Evolutionary conservation across 441 rosid species (phyloP).

Genomic region (Jatropha multifida): DNA sequence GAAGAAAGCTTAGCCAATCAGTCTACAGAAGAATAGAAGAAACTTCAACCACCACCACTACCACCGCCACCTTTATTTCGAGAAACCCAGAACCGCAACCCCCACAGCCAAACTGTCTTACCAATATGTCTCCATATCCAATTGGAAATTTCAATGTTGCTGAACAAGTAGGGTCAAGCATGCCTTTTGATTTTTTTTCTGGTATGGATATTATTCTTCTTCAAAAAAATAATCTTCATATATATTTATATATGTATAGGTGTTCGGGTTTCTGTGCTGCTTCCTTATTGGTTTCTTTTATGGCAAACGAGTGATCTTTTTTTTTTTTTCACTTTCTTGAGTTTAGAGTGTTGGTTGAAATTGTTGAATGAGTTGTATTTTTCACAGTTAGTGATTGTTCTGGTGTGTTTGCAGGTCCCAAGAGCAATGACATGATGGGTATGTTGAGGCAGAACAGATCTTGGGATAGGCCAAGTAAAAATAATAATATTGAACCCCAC

Average conservation of each 20-base stretch:
- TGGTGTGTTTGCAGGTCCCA: conserved; percentile 36
- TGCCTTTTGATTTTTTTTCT: conserved; percentile 54
- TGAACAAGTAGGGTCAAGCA: conserved; percentile 29
- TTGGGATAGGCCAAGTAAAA: conserved; percentile 40
- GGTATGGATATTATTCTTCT: conserved; percentile 28
- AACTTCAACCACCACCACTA: conserved; percentile 17
- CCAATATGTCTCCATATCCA: conserved; percentile 32
- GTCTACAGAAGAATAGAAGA: conserved; percentile 36
- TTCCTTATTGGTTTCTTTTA: conserved; percentile 10
- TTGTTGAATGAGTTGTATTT: conserved; percentile 5
- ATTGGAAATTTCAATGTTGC: conserved; percentile 36
- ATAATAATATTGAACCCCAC: conserved; percentile 19
- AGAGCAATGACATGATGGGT: conserved; percentile 45
- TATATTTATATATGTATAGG: background rate
- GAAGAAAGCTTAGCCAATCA: conserved; percentile 55
- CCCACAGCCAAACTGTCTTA: conserved; percentile 26
- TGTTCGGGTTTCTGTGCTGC: conserved; percentile 23
- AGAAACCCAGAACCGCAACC: conserved; percentile 24
- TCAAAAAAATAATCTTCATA: background rate
- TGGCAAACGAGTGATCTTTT: too few species aligned
- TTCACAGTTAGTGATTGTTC: conserved; percentile 10
- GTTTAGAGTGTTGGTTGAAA: background rate
- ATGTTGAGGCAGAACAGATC: conserved; percentile 34
- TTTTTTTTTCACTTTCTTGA: too few species aligned
- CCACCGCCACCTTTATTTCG: conserved; percentile 17